Conservation (phyloP, 257 asterid species). For the Nicotiana noctiflora region DNA sequence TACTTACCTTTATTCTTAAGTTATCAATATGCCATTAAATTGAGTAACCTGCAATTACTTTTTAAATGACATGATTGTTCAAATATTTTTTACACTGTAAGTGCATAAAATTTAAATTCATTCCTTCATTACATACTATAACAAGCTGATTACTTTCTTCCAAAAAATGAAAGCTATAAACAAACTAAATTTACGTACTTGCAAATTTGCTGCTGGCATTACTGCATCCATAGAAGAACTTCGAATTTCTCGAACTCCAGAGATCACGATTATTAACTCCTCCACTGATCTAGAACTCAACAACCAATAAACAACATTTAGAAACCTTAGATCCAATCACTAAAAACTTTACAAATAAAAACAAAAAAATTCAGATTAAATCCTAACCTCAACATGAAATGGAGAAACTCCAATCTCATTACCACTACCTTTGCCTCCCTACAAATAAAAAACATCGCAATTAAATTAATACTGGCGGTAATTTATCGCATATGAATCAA, state of each 20-base stretch:
- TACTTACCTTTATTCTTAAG: too few species aligned
- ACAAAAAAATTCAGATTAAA: conserved; percentile 7
- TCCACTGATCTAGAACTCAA: conserved; percentile 26
- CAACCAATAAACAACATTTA: conserved; percentile 32
- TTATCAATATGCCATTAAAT: too few species aligned
- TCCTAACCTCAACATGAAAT: conserved; percentile 57
- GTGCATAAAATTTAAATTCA: too few species aligned
- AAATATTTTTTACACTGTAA: too few species aligned
- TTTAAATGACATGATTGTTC: too few species aligned
- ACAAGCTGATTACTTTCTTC: neutral
- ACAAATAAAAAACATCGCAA: conserved; percentile 11
- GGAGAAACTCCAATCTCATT: conserved; percentile 21
- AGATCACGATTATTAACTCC: conserved; percentile 54
- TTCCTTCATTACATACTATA: neutral
- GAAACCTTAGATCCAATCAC: conserved; percentile 33
- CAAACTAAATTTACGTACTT: conserved; percentile 33
- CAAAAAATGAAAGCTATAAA: neutral
- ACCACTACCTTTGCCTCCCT: conserved; percentile 26
- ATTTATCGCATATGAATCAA: neutral
- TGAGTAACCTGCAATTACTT: neutral
- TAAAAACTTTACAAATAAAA: conserved; percentile 9
- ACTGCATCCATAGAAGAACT: conserved; percentile 68
- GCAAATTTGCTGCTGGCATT: conserved; percentile 60
- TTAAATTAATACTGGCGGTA: neutral
- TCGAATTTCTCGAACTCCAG: conserved; percentile 68